phyloP scores from a whole-genome alignment of 371 early-diverging fungal genomes.

The Mortierella sp. region DNA sequence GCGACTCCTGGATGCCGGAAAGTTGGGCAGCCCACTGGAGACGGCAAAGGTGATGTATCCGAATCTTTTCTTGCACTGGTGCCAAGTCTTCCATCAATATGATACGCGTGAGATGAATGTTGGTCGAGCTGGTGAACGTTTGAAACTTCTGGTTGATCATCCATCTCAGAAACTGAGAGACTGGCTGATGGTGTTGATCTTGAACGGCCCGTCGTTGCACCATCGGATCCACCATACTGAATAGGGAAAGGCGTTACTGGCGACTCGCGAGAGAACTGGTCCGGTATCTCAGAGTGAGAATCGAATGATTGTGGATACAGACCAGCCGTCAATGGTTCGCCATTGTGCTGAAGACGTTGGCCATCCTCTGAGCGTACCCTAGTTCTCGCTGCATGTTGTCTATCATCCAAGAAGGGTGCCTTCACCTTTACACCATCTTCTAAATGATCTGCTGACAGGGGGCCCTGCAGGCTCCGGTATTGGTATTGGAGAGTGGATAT shows the following conservation, averaged over 20 bases:
- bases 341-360: slow-evolving; percentile 6
- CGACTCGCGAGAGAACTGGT: slow-evolving; percentile 23
- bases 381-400: slow-evolving; percentile 7
- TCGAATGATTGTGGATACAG: slow-evolving; percentile 4
- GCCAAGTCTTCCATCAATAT: slow-evolving; percentile 7
- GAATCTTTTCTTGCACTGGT: slow-evolving; percentile 15
- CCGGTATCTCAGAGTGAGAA: slow-evolving; percentile 4
- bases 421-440: slow-evolving; percentile 32
- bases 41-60: slow-evolving; percentile 28
- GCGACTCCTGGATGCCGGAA: slow-evolving; percentile 28
- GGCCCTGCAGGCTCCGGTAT: slow-evolving; percentile 23
- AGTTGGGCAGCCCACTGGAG: slow-evolving; percentile 34
- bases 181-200: slow-evolving; percentile 4
- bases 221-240: slow-evolving; percentile 6
- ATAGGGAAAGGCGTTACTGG: slow-evolving; percentile 39
- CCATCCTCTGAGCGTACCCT: slow-evolving; percentile 44
- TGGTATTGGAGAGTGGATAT: slow-evolving; percentile 25
- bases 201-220: slow-evolving; percentile 11
- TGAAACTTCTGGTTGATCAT: background rate
- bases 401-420: slow-evolving; percentile 16
- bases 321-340: slow-evolving; percentile 7
- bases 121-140: slow-evolving; percentile 10
- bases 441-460: slow-evolving; percentile 38
- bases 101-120: slow-evolving; percentile 21
- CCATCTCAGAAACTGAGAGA: slow-evolving; percentile 5